Conservation (phyloP, 257 asterid species). For the Capsicum baccatum region DNA sequence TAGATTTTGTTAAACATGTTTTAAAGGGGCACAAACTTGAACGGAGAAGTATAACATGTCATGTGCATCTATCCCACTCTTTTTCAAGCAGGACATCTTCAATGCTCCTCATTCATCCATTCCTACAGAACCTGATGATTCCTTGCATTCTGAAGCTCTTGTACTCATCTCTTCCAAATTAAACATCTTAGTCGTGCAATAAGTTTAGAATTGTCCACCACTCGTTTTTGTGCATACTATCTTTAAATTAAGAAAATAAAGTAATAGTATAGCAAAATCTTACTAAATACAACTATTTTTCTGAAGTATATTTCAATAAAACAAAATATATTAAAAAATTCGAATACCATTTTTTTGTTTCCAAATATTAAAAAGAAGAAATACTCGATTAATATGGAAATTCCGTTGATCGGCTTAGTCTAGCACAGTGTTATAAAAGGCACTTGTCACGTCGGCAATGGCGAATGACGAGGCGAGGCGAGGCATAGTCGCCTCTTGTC, state of each 20-base stretch:
- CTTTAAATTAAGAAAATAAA: neutral
- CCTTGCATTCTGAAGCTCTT: neutral
- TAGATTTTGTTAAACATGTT: neutral
- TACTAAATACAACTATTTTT: neutral
- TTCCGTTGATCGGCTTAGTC: neutral
- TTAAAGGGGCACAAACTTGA: neutral
- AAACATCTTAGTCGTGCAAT: conserved; percentile 17
- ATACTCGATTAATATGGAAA: neutral
- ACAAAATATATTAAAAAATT: neutral
- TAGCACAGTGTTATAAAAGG: neutral
- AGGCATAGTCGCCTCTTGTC: no score
- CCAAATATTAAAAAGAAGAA: neutral
- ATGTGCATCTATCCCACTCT: neutral
- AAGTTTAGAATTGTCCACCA: neutral
- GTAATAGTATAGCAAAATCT: neutral
- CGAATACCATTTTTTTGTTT: neutral
- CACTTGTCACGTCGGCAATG: no score
- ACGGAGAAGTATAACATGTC: neutral
- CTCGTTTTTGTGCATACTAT: neutral
- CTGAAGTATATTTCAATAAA: neutral
- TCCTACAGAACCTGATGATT: neutral
- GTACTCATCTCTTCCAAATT: conserved; percentile 5
- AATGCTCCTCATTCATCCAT: conserved; percentile 20
- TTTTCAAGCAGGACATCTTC: conserved; percentile 5
- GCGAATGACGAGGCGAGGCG: no score